A percentile compares a stretch with the other conserved stretches of the same genome.
phyloP scores from a whole-genome alignment of 768 basidiomycete species.

The Mrakia gelida region DNA sequence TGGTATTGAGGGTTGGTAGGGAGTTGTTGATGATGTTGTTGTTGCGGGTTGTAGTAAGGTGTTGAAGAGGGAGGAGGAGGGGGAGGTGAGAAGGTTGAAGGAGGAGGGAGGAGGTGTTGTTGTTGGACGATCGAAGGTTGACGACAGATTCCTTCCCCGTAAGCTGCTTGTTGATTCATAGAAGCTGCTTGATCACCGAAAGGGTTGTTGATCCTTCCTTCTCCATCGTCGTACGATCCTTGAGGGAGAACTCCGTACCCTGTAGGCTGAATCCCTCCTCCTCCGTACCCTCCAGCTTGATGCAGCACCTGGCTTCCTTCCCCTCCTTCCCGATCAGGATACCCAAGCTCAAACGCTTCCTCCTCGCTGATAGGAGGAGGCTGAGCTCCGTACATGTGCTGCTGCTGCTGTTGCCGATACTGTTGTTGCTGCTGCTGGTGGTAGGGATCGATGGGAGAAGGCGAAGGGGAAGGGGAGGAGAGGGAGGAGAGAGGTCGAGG shows the following conservation, averaged over 20 bases:
- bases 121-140: background rate
- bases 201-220: background rate
- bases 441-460: background rate
- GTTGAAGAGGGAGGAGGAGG: constrained; percentile 4
- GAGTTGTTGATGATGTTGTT: background rate
- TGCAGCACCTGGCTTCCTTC: constrained; percentile 8
- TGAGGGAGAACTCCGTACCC: constrained; percentile 27
- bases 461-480: background rate
- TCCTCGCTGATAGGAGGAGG: background rate
- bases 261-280: background rate
- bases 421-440: background rate
- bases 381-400: background rate
- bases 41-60: background rate
- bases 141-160: background rate
- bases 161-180: background rate
- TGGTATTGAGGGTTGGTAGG: background rate
- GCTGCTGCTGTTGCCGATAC: background rate
- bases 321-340: constrained; percentile 10
- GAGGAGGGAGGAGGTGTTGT: constrained; percentile 1
- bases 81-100: background rate
- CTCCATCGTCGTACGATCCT: constrained; percentile 18
- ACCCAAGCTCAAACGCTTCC: constrained; percentile 28
- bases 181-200: constrained; percentile 3
- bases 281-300: constrained; percentile 10
- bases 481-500: constrained; percentile 11